These are phyloP conservation scores for Diaporthe sp. DNA, from an alignment of 2,329 filamentous ascomycete genomes.

Conservation along the genomic window DNA sequence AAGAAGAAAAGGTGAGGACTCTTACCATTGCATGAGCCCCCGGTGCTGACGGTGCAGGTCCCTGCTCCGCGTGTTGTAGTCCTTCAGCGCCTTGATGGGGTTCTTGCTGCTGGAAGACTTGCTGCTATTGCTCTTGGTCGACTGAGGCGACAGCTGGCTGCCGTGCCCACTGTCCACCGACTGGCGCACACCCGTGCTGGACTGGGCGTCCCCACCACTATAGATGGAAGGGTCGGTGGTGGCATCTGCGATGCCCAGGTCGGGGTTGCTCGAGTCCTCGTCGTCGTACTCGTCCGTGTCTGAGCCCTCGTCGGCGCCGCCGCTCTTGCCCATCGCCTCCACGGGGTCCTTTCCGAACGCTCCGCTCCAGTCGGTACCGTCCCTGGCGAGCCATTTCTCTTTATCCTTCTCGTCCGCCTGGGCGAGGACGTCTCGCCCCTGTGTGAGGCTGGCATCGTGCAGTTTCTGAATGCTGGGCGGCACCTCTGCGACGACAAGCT, in stretches of 20 bases:
- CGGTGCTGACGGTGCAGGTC: conserved; percentile 88
- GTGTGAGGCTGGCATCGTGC: conserved; percentile 84
- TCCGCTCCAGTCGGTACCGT: conserved; percentile 88
- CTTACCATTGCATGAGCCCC: conserved; percentile 90
- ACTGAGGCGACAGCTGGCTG: conserved; percentile 28
- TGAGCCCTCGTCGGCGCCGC: conserved; percentile 49
- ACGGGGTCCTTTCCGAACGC: conserved; percentile 86
- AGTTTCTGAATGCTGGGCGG: conserved; percentile 80
- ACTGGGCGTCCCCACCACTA: conserved; percentile 4
- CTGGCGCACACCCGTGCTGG: conserved; percentile 40
- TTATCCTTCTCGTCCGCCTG: conserved; percentile 80
- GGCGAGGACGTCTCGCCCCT: conserved; percentile 85
- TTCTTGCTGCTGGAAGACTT: conserved; percentile 59
- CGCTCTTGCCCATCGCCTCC: conserved; percentile 53
- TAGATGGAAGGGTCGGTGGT: conserved; percentile 47
- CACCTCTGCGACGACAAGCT: conserved; percentile 79
- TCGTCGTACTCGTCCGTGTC: conserved; percentile 54
- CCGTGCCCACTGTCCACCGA: conserved; percentile 45
- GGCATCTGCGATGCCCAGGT: conserved; percentile 73
- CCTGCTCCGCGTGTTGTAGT: conserved; percentile 77
- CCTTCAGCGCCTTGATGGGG: conserved; percentile 70
- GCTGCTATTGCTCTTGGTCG: conserved; percentile 47
- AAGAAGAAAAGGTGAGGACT: background rate
- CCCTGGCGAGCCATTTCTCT: conserved; percentile 81
- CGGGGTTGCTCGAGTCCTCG: conserved; percentile 58